Evolutionary conservation across 2,329 filamentous ascomycete genomes (phyloP), one percentile per base, ranked within the genome.

Genomic region (Penicillium sp.): DNA sequence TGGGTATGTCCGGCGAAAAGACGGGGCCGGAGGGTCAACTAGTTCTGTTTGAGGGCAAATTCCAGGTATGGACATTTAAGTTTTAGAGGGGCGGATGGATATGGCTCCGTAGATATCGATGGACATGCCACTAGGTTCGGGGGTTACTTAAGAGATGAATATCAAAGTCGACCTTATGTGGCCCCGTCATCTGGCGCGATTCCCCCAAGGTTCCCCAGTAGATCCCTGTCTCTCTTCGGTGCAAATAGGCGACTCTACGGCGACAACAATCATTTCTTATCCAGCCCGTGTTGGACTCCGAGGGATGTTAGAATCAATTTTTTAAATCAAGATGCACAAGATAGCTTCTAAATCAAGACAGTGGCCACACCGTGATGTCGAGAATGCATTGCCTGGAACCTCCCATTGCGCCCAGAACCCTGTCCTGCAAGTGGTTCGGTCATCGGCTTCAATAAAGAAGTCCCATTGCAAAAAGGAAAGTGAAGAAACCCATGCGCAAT

Each of bases 401-500:
- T 28, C 8, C 11, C 18, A 50, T 49, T 28, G 28, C 16, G 35
- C 46, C 25, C 16, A 20, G 33, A 51, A 27, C 39, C 45, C 35
- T 43, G 24, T 39, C 47, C 42, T 33, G 33, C 14, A 49, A 24
- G 30, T 44, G 20, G 35, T 53, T 40, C 36, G 24, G 25, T 40
- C 44, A 14, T 16, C 40, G 36, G 39, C 22, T 30, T 18, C 16
- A 36, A 25, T 27, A 18, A 42, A 16, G 2, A 38, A 39, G 27
- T 16, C 11, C 16, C 11, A 33, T 16, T 22, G 27, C 30, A n/a
- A 40, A 36, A 42, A 14, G 10, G 46, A 14, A 36, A 22, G n/a
- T 27, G 25, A 42, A 44, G 9, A 45, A 45, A 42, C 39, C 25
- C 47, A 54, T 46, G 51, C 41, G 40, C 50, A 20, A 51, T 39